These are phyloP conservation scores for Ophiostoma sp. DNA, from an alignment of 2,329 filamentous ascomycete species.

Conservation along the genomic window DNA sequence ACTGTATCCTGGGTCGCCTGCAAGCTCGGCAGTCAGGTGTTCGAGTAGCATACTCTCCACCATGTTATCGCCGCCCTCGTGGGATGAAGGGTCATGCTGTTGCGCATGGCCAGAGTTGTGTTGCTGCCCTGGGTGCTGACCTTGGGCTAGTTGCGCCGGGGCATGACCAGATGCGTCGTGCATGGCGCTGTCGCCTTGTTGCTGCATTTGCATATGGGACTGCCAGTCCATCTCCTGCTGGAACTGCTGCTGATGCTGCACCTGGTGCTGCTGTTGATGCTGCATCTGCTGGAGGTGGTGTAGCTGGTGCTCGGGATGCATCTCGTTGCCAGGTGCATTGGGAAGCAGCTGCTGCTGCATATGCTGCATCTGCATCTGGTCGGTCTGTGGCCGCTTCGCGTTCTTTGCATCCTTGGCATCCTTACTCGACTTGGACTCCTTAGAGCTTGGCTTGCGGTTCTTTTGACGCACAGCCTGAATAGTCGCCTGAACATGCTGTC, in stretches of 20 bases:
- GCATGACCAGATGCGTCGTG: neutral
- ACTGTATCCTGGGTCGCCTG: conserved; percentile 9
- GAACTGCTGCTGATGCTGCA: conserved; percentile 29
- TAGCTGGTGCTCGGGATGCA: conserved; percentile 7
- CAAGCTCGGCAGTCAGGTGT: conserved; percentile 14
- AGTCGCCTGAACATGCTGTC: conserved; percentile 11
- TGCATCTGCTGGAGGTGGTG: conserved; percentile 12
- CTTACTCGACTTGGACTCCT: conserved; percentile 13
- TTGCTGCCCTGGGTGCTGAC: conserved; percentile 3
- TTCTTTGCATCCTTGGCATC: conserved; percentile 5
- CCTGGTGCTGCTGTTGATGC: conserved; percentile 1
- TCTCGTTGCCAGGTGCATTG: conserved; percentile 4
- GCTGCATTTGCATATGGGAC: conserved; percentile 10
- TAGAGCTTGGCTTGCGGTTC: conserved; percentile 17
- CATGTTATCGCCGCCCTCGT: conserved; percentile 9
- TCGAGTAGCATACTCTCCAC: conserved; percentile 4
- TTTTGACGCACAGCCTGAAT: conserved; percentile 22
- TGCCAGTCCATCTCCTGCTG: conserved; percentile 43
- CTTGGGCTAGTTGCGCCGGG: conserved; percentile 5
- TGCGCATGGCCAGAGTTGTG: neutral
- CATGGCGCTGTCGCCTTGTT: conserved; percentile 10
- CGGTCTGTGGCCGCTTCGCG: neutral
- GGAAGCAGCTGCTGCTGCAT: conserved; percentile 6
- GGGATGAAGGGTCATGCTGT: neutral
- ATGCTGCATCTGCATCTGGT: neutral